Evolutionary conservation across 2,329 filamentous ascomycete species (phyloP).

Genomic region (Neofusicoccum kwambonambiense): DNA sequence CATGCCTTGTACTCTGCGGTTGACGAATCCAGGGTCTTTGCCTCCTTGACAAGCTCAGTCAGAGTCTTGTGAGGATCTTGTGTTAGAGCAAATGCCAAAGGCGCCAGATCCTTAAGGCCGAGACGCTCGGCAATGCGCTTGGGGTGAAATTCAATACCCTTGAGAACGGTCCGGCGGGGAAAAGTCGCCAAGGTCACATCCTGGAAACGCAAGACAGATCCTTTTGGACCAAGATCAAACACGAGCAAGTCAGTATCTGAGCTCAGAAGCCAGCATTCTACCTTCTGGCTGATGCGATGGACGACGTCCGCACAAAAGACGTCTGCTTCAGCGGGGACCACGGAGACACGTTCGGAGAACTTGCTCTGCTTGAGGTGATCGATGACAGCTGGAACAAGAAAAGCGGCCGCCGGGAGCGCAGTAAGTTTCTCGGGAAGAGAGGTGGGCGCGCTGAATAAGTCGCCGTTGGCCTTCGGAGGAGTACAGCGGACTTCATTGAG

Average conservation of each 20-base stretch:
- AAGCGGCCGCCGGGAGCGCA: constrained; percentile 56
- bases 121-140: constrained; percentile 46
- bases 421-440: constrained; percentile 24
- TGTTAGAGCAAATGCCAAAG: constrained; percentile 42
- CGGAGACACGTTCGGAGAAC: constrained; percentile 45
- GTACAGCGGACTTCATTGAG: constrained; percentile 24
- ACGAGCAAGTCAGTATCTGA: constrained; percentile 86
- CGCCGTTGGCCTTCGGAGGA: constrained; percentile 25
- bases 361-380: constrained; percentile 60
- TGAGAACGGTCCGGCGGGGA: constrained; percentile 30
- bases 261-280: constrained; percentile 55
- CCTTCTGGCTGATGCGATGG: constrained; percentile 56
- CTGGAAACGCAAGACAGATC: constrained; percentile 66
- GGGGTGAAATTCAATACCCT: constrained; percentile 40
- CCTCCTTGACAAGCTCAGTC: constrained; percentile 27
- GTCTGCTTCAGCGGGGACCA: constrained; percentile 86
- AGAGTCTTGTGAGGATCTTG: constrained; percentile 33
- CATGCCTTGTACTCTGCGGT: constrained; percentile 31
- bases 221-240: constrained; percentile 63
- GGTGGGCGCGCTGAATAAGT: constrained; percentile 23
- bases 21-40: constrained; percentile 24
- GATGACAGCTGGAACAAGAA: constrained; percentile 74
- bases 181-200: constrained; percentile 60
- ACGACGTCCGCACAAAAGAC: constrained; percentile 70
- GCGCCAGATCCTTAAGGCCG: constrained; percentile 40